Conservation (phyloP, 305 asterid genomes). For the Petunia hybrid region DNA sequence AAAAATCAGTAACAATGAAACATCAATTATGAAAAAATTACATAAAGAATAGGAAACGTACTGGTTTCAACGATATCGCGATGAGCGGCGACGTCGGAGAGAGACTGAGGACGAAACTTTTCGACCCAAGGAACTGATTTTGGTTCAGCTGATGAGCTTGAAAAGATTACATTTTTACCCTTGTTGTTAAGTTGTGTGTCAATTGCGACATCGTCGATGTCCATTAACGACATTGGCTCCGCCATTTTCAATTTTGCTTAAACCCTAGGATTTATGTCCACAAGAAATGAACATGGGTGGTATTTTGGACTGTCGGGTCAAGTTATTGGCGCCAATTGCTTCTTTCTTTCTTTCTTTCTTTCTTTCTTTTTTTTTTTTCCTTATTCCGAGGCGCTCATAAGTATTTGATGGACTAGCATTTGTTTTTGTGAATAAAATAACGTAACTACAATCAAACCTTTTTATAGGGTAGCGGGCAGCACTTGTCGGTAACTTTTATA, state of each 20-base stretch:
- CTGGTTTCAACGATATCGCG: constrained; percentile 94
- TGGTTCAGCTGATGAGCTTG: constrained; percentile 49
- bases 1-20: too few species aligned
- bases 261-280: constrained; percentile 28
- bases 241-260: constrained; percentile 55
- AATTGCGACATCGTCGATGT: constrained; percentile 67
- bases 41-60: constrained; percentile 30
- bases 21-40: neutral
- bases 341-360: neutral
- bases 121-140: constrained; percentile 95
- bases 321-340: constrained; percentile 32
- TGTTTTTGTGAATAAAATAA: too few species aligned
- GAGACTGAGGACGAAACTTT: constrained; percentile 95
- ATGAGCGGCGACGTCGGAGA: constrained; percentile 96
- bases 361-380: neutral
- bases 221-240: constrained; percentile 69
- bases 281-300: constrained; percentile 6
- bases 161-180: constrained; percentile 64
- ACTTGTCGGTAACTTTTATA: too few species aligned
- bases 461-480: too few species aligned
- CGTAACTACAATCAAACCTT: too few species aligned
- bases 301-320: constrained; percentile 30
- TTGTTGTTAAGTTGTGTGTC: constrained; percentile 48
- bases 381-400: neutral
- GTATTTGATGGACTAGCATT: too few species aligned